These are phyloP conservation scores for Colletotrichum abscissum DNA, from an alignment of 2,329 filamentous ascomycete genomes.

Conservation along the genomic window DNA sequence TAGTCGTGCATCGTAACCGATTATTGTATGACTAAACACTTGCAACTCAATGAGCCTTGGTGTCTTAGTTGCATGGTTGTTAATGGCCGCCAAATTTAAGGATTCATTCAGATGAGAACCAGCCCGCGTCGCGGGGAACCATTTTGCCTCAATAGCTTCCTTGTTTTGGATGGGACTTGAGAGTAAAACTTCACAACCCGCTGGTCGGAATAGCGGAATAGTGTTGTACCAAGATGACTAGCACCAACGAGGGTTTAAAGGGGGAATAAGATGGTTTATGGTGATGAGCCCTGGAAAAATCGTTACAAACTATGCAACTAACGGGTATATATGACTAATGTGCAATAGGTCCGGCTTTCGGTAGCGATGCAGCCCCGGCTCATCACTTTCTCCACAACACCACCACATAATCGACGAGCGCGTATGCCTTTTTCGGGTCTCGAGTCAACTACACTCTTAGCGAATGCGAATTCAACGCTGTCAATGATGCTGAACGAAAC, in stretches of 20 bases:
- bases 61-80: too few relatives aligned
- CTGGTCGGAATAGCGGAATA: not conserved
- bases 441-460: not conserved
- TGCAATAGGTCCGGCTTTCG: not conserved
- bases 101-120: too few relatives aligned
- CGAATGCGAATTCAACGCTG: not conserved
- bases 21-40: too few relatives aligned
- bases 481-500: not conserved
- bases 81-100: too few relatives aligned
- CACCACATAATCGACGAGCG: not conserved
- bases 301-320: not conserved
- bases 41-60: too few relatives aligned
- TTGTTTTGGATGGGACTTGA: too few relatives aligned
- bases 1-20: too few relatives aligned
- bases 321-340: not conserved
- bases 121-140: too few relatives aligned
- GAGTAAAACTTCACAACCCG: not conserved
- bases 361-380: not conserved
- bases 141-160: too few relatives aligned
- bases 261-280: too few relatives aligned
- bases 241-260: not conserved
- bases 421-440: too few relatives aligned
- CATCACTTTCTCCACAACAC: not conserved
- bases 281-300: not conserved
- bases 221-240: not conserved